phyloP scores from a whole-genome alignment of 345 rosid species.

The Angophora floribunda region DNA sequence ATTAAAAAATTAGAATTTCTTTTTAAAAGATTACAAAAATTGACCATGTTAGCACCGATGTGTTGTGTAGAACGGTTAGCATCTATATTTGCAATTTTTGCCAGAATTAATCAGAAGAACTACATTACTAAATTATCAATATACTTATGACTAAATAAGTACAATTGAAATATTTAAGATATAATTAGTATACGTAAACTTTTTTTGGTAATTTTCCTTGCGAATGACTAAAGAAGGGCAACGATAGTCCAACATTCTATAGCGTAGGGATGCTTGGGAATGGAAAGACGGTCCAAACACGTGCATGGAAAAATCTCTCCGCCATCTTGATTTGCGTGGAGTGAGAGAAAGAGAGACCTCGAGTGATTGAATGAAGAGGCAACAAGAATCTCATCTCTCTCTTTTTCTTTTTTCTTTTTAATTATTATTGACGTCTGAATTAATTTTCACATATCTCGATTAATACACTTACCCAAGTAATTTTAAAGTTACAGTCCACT shows the following conservation, averaged over 20 bases:
- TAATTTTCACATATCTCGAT: not conserved
- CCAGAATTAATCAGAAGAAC: not conserved
- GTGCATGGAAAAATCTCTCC: not conserved
- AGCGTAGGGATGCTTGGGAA: not conserved
- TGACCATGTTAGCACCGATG: not conserved
- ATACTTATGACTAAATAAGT: not conserved
- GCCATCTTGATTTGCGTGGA: not conserved
- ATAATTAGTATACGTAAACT: not conserved
- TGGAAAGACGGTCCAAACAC: not conserved
- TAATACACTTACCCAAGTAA: not conserved
- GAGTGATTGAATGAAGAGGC: not conserved
- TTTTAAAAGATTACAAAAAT: not conserved
- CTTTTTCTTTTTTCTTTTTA: too few species aligned
- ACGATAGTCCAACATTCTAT: not conserved
- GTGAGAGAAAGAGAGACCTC: not conserved
- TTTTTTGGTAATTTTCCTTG: not conserved
- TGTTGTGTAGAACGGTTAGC: not conserved
- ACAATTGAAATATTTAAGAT: not conserved
- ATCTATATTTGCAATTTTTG: not conserved
- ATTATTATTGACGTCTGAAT: too few species aligned
- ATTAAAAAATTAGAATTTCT: not conserved
- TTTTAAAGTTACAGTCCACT: not conserved
- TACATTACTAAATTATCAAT: not conserved
- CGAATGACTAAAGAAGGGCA: not conserved
- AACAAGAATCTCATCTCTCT: not conserved